Conservation (phyloP, 1,284 basidiomycete species). For the Leccinum fuscescens region DNA sequence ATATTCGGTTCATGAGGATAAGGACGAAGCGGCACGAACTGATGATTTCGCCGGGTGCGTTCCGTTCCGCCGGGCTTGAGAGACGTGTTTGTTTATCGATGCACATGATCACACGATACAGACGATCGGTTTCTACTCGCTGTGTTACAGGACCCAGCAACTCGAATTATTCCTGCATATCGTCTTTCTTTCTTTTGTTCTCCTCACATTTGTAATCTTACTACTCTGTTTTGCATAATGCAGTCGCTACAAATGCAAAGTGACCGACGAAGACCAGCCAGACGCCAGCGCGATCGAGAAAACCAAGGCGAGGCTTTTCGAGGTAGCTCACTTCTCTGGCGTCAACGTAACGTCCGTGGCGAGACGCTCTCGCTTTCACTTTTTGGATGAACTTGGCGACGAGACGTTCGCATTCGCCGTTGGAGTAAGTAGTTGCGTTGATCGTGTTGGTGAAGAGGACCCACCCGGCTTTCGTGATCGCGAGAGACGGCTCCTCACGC, state of each 20-base stretch:
- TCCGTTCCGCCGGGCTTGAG: background rate
- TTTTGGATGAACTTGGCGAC: slow-evolving; percentile 15
- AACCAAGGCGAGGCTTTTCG: background rate
- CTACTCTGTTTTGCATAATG: slow-evolving; percentile 10
- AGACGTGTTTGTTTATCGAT: background rate
- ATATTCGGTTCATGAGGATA: slow-evolving; percentile 85
- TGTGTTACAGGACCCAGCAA: slow-evolving; percentile 75
- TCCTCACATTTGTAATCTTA: slow-evolving; percentile 18
- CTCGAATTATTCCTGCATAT: slow-evolving; percentile 18
- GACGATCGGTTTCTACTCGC: slow-evolving; percentile 83
- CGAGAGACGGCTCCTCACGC: slow-evolving; percentile 37
- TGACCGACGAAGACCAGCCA: background rate
- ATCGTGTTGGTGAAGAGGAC: slow-evolving; percentile 45
- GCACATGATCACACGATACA: slow-evolving; percentile 31
- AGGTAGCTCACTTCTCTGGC: slow-evolving; percentile 28
- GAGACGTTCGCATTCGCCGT: slow-evolving; percentile 46
- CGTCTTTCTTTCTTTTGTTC: background rate
- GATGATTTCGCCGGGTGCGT: slow-evolving; percentile 89
- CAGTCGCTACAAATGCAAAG: slow-evolving; percentile 1
- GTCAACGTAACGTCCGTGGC: background rate
- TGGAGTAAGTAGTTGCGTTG: slow-evolving; percentile 56
- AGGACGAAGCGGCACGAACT: slow-evolving; percentile 89
- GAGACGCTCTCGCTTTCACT: slow-evolving; percentile 1
- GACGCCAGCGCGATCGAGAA: background rate
- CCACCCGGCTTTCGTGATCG: slow-evolving; percentile 47